Base-by-base conservation (phyloP, 495 filamentous ascomycete species). In the Podospora tetraspora region DNA sequence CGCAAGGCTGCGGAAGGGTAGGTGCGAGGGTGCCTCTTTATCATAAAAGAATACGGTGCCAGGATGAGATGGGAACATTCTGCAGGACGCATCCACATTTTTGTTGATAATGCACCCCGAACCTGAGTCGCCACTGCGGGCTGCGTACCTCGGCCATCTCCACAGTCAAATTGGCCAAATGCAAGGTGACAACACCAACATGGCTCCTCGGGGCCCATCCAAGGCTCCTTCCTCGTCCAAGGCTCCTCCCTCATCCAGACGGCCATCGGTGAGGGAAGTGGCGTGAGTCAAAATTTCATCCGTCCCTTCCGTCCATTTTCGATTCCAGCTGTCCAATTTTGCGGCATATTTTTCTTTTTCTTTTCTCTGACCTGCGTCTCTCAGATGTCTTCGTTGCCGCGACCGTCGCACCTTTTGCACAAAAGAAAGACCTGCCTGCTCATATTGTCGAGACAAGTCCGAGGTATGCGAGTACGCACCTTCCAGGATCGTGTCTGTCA, bases 351-450 rank as follows among this genome's bases (percentile, higher is more conserved):
- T 4, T 27, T 27, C 3, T 27, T 27, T 27, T 25, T 25, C 24
- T n/a, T 3, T 43, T 4, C 9, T n/a, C 16, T 52, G 43, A 52
- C 43, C 16, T 5, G 29, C 22, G 1, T 22, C 1, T 25, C 37
- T 19, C 32, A 76, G 74, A 0, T 76, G 74, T 58, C 68, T 71
- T 2, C 69, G 67, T 1, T 76, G 74, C 62, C 70, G 74, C 4
- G 58, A 64, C 13, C 64, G 74, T 9, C 67, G 68, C 23, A 71
- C 72, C 0, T 71, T 61, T 12, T 76, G 74, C 62, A 68, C 70
- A 37, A 74, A 71, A 29, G 70, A 74, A 3, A 69, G 66, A 37
- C 74, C 74, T 8, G 66, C 56, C 25, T 76, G 74, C 62, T 56
- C 58, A 21, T 63, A 69, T 24, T 76, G 74, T 22, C 72, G 68